A percentile compares a stretch with the other conserved stretches of the same genome.
These are phyloP conservation scores for Aspergillus spinulosporus DNA, from an alignment of 2,329 filamentous ascomycete species.

Conservation along the genomic window DNA sequence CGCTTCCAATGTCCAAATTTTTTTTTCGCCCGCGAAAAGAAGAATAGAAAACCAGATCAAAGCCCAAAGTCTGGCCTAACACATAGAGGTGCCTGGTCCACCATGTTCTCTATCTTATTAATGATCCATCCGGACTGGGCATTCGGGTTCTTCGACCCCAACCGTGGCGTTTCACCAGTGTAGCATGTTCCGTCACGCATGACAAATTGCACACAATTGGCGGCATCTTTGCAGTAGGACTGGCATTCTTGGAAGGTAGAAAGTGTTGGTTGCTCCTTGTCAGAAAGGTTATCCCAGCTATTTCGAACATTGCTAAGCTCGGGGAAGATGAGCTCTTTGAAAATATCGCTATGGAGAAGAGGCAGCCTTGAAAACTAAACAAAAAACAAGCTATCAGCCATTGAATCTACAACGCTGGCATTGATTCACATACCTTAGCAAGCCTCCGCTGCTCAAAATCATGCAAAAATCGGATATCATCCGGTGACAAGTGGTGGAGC, in stretches of 20 bases:
- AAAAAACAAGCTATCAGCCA: background rate
- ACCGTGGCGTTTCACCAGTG: constrained; percentile 32
- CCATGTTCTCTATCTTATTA: constrained; percentile 31
- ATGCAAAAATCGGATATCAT: constrained; percentile 47
- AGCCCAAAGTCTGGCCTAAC: constrained; percentile 30
- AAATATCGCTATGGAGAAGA: constrained; percentile 39
- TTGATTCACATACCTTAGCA: background rate
- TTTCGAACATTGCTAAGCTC: constrained; percentile 31
- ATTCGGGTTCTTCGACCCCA: constrained; percentile 28
- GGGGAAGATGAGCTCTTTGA: constrained; percentile 39
- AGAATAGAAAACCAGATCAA: constrained; percentile 12
- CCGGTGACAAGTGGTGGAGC: constrained; percentile 51
- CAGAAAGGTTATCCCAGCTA: constrained; percentile 40
- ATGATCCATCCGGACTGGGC: constrained; percentile 36
- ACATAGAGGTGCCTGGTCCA: constrained; percentile 31
- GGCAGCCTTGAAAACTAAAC: constrained; percentile 13
- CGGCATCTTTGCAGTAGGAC: constrained; percentile 27
- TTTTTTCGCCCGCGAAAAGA: constrained; percentile 15
- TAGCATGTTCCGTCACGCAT: constrained; percentile 33
- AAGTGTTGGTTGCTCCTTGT: constrained; percentile 31
- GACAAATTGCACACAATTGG: constrained; percentile 35
- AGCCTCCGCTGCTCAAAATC: constrained; percentile 49
- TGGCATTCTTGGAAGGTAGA: constrained; percentile 35
- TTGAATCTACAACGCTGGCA: too few species aligned
- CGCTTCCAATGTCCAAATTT: constrained; percentile 2